phyloP scores from a whole-genome alignment of 2,329 filamentous ascomycete species.

The Diaporthe destruens region DNA sequence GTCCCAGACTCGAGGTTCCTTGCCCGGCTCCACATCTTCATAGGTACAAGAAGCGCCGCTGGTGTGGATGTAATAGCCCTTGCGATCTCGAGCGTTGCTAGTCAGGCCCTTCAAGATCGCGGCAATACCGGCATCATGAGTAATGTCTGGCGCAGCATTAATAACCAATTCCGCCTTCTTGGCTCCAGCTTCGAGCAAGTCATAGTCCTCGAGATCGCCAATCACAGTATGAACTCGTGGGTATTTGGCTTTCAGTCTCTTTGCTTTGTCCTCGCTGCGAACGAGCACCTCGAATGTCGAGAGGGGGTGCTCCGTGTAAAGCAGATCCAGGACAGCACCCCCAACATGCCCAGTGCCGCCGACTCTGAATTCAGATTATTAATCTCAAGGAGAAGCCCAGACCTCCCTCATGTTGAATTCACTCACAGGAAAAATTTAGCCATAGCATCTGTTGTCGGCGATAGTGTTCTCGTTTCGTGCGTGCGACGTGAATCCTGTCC shows the following conservation, averaged over 20 bases:
- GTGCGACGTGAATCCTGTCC: background rate
- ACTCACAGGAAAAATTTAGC: background rate
- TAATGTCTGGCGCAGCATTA: constrained; percentile 41
- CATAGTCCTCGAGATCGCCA: constrained; percentile 26
- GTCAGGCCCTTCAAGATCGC: constrained; percentile 32
- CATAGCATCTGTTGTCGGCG: background rate
- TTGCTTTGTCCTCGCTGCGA: constrained; percentile 32
- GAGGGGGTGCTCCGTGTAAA: constrained; percentile 11
- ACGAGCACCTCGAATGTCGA: constrained; percentile 35
- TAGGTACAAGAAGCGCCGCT: constrained; percentile 36
- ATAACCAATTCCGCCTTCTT: constrained; percentile 40
- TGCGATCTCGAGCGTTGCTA: constrained; percentile 23
- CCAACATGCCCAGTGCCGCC: constrained; percentile 20
- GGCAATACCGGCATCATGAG: constrained; percentile 40
- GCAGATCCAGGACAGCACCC: constrained; percentile 24
- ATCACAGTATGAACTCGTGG: constrained; percentile 36
- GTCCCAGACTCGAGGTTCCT: constrained; percentile 40
- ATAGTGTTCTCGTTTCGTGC: no score
- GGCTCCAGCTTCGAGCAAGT: constrained; percentile 20
- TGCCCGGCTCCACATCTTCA: constrained; percentile 15
- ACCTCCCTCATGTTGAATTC: background rate
- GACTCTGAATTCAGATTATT: background rate
- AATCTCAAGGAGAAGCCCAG: no score
- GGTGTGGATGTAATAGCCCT: constrained; percentile 43
- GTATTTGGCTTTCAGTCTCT: constrained; percentile 36